Evolutionary conservation across 1,284 basidiomycete genomes (phyloP).

Genomic region (Cronartium ribicola): DNA sequence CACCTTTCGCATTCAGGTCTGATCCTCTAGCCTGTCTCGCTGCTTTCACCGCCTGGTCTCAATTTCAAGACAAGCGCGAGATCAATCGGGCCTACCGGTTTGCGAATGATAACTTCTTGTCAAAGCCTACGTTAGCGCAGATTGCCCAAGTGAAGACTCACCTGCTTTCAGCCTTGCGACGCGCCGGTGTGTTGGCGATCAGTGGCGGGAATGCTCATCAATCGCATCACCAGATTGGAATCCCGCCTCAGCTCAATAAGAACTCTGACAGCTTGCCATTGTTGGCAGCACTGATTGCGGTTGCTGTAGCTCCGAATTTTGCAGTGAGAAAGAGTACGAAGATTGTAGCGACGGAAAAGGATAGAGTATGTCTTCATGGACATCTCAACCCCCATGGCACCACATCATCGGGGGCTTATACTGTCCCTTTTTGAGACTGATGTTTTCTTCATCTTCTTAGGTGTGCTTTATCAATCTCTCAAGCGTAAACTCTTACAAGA

Average conservation of each 20-base stretch:
- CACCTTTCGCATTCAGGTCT: constrained; percentile 68
- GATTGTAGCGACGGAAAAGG: constrained; percentile 71
- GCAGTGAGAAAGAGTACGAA: constrained; percentile 73
- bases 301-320: constrained; percentile 89
- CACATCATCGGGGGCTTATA: too few species aligned
- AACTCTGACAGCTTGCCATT: constrained; percentile 73
- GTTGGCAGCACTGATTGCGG: constrained; percentile 77
- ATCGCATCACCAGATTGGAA: constrained; percentile 24
- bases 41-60: constrained; percentile 74
- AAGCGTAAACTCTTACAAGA: constrained; percentile 40
- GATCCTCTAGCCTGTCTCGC: constrained; percentile 75
- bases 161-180: constrained; percentile 70
- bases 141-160: constrained; percentile 81
- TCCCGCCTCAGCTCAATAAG: constrained; percentile 68
- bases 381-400: too few species aligned
- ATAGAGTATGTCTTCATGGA: constrained; percentile 65
- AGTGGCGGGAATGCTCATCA: constrained; percentile 43
- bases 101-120: constrained; percentile 80
- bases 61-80: constrained; percentile 47
- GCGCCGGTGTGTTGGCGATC: constrained; percentile 63
- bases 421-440: too few species aligned
- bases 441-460: constrained; percentile 4
- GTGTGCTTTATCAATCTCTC: constrained; percentile 37
- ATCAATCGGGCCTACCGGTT: constrained; percentile 68
- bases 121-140: constrained; percentile 72